phyloP scores from a whole-genome alignment of 768 basidiomycete genomes.

The Cantharellus anzutake region DNA sequence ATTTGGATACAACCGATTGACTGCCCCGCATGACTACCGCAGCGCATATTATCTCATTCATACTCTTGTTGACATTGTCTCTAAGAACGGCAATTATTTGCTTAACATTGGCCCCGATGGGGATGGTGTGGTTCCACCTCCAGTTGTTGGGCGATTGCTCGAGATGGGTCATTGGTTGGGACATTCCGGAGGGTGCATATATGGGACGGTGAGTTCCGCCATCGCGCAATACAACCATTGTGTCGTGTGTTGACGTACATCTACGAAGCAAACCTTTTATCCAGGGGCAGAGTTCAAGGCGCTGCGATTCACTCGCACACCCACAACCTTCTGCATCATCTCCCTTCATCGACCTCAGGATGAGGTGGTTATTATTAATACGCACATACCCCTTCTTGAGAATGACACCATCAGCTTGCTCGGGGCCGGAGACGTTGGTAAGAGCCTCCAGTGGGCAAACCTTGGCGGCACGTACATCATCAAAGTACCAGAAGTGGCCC shows the following conservation, averaged over 20 bases:
- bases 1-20: conserved; percentile 5
- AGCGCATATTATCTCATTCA: conserved; percentile 30
- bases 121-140: conserved; percentile 32
- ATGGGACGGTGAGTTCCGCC: conserved; percentile 26
- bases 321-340: conserved; percentile 32
- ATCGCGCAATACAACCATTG: neutral
- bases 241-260: neutral
- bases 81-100: conserved; percentile 40
- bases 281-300: conserved; percentile 20
- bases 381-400: conserved; percentile 23
- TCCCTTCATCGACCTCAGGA: conserved; percentile 22
- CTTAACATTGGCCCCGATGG: conserved; percentile 36
- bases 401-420: conserved; percentile 28
- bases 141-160: conserved; percentile 28
- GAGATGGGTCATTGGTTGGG: conserved; percentile 35
- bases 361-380: conserved; percentile 20
- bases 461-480: conserved; percentile 9
- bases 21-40: conserved; percentile 26
- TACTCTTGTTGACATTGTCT: conserved; percentile 29
- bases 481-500: conserved; percentile 14
- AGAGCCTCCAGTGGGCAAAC: conserved; percentile 6
- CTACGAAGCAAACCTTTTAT: conserved; percentile 29
- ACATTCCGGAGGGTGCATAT: conserved; percentile 32
- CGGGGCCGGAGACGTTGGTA: conserved; percentile 7
- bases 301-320: conserved; percentile 31